Conservation (phyloP, 2,329 filamentous ascomycete genomes). For the Pestalotiopsis sp. region DNA sequence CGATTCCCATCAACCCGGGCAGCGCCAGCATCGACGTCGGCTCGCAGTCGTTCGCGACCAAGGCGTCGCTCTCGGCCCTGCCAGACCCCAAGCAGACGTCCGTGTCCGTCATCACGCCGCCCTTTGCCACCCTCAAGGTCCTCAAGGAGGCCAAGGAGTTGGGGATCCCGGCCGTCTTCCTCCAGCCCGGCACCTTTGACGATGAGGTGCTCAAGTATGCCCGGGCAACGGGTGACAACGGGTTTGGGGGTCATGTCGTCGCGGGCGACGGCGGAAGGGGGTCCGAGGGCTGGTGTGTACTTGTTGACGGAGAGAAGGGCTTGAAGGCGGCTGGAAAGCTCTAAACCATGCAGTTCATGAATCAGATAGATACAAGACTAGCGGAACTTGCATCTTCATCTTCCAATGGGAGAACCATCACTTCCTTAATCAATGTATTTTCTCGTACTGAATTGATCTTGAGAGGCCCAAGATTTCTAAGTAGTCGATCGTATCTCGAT, state of each 20-base stretch:
- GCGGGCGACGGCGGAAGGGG: constrained; percentile 66
- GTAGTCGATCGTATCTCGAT: too few relatives aligned
- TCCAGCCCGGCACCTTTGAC: constrained; percentile 90
- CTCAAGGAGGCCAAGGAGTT: constrained; percentile 77
- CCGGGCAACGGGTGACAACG: constrained; percentile 43
- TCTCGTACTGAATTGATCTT: too few relatives aligned
- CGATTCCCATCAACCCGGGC: constrained; percentile 82
- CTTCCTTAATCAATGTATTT: too few relatives aligned
- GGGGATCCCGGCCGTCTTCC: constrained; percentile 77
- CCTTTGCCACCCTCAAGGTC: constrained; percentile 72
- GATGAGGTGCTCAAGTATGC: constrained; percentile 69
- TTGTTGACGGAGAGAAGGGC: constrained; percentile 78
- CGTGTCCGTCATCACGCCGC: constrained; percentile 87
- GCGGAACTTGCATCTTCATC: too few relatives aligned
- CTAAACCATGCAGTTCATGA: constrained; percentile 8
- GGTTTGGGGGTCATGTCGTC: constrained; percentile 71
- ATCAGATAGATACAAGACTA: too few relatives aligned
- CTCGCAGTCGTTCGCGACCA: constrained; percentile 61
- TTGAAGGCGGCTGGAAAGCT: constrained; percentile 60
- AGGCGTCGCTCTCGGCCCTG: constrained; percentile 68
- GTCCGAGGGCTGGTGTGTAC: constrained; percentile 81
- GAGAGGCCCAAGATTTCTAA: too few relatives aligned
- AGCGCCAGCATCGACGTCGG: constrained; percentile 65
- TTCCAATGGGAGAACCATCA: too few relatives aligned
- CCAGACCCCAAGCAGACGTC: constrained; percentile 70